Evolutionary conservation across 495 filamentous ascomycete species (phyloP).

Genomic region (Podospora bellae-mahoneyi): DNA sequence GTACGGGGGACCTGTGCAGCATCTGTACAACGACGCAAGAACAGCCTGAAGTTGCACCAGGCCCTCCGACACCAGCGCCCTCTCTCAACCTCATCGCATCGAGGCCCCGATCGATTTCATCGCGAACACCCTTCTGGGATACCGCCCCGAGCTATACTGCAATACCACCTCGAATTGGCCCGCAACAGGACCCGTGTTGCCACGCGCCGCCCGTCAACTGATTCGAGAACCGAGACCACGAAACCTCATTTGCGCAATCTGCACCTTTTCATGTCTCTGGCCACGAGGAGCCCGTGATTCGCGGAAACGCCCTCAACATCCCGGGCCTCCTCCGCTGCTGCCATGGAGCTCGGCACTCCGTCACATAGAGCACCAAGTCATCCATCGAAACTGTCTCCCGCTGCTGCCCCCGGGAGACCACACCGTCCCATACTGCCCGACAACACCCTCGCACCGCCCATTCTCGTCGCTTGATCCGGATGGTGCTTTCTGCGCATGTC

Average conservation of each 20-base stretch:
- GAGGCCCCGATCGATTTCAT: not conserved
- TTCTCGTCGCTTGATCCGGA: constrained; percentile 8
- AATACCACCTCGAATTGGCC: not conserved
- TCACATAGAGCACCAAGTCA: constrained; percentile 23
- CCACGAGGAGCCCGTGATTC: constrained; percentile 19
- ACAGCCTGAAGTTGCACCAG: constrained; percentile 22
- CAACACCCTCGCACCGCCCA: constrained; percentile 1
- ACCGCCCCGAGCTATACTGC: not conserved
- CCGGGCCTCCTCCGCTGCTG: constrained; percentile 19
- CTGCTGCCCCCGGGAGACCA: constrained; percentile 4
- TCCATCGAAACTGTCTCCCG: constrained; percentile 15
- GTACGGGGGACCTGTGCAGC: constrained; percentile 8
- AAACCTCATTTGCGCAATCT: not conserved
- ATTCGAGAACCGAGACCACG: not conserved
- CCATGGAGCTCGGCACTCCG: constrained; percentile 32
- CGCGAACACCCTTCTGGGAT: not conserved
- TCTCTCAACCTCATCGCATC: constrained; percentile 11
- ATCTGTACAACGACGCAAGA: constrained; percentile 11
- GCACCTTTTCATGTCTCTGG: constrained; percentile 18
- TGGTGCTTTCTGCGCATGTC: constrained; percentile 21
- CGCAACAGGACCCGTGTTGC: not conserved
- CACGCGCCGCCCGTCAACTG: constrained; percentile 11
- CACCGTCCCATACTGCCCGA: constrained; percentile 3
- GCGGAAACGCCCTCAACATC: constrained; percentile 11
- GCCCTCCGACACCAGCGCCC: constrained; percentile 7